A percentile compares a stretch with the other conserved stretches of the same genome.
These are phyloP conservation scores for Durotheca rogersii DNA, from an alignment of 495 filamentous ascomycete genomes.

Conservation along the genomic window DNA sequence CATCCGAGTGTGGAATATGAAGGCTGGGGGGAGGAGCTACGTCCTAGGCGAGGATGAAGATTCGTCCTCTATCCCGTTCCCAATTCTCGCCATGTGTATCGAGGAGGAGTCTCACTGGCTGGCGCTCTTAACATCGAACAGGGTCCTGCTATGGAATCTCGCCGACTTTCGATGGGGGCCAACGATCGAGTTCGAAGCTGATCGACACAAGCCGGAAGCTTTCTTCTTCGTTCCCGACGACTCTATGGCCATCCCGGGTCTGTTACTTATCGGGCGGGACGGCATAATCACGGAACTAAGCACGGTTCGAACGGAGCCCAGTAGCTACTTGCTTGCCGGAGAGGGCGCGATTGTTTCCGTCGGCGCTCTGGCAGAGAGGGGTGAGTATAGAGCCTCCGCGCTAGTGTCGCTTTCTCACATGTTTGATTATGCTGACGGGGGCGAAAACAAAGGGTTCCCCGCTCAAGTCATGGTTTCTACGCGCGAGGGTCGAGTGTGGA, in stretches of 20 bases:
- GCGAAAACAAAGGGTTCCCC: constrained; percentile 26
- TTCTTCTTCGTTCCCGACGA: constrained; percentile 56
- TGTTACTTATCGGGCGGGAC: constrained; percentile 59
- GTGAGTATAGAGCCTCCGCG: no score
- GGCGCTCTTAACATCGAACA: constrained; percentile 58
- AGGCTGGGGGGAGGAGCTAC: constrained; percentile 38
- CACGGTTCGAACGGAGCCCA: constrained; percentile 30
- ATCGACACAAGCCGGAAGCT: constrained; percentile 53
- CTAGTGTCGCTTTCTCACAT: no score
- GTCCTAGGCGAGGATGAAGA: constrained; percentile 43
- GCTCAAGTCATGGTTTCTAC: constrained; percentile 36
- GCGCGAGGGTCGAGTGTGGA: constrained; percentile 43
- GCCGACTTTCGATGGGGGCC: constrained; percentile 51
- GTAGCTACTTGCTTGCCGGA: constrained; percentile 45
- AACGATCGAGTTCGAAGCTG: constrained; percentile 48
- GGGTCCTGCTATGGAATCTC: constrained; percentile 60
- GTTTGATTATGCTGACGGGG: constrained; percentile 21
- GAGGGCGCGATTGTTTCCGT: constrained; percentile 47
- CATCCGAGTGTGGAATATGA: constrained; percentile 61
- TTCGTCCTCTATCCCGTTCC: constrained; percentile 47
- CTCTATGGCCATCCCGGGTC: constrained; percentile 36
- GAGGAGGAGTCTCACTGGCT: constrained; percentile 62
- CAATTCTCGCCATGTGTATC: constrained; percentile 59
- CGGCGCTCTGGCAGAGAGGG: constrained; percentile 42
- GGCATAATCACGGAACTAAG: constrained; percentile 57